A percentile compares a stretch with the other conserved stretches of the same genome.
phyloP scores from a whole-genome alignment of 306 rosid genomes.

The Echinosophora koreensis region DNA sequence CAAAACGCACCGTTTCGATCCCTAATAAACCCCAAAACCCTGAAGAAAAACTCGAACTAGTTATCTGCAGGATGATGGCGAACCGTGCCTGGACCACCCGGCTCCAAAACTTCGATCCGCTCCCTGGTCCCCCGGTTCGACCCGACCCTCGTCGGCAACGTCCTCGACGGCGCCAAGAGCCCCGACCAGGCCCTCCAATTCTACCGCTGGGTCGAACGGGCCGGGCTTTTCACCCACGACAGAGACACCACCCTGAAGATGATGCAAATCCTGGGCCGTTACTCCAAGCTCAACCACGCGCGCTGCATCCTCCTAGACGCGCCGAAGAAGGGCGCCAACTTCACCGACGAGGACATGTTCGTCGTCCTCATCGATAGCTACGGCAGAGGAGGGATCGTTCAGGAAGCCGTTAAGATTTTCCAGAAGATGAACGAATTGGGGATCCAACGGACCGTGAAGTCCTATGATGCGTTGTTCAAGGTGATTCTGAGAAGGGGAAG shows the following conservation, averaged over 20 bases:
- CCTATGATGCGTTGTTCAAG: constrained; percentile 81
- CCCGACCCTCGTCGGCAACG: constrained; percentile 72
- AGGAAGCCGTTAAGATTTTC: constrained; percentile 85
- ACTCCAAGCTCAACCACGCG: constrained; percentile 85
- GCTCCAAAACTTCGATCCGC: constrained; percentile 80
- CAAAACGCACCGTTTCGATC: not conserved
- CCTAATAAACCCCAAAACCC: not conserved
- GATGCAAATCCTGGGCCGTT: constrained; percentile 75
- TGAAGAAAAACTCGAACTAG: constrained; percentile 59
- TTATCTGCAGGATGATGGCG: constrained; percentile 76
- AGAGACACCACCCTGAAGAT: constrained; percentile 80
- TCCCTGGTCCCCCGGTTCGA: constrained; percentile 72
- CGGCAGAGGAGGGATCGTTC: constrained; percentile 86
- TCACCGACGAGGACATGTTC: constrained; percentile 72
- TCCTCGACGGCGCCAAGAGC: constrained; percentile 66
- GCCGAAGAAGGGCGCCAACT: constrained; percentile 58
- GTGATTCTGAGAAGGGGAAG: constrained; percentile 77
- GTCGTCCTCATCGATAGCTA: constrained; percentile 75
- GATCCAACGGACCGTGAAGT: constrained; percentile 61
- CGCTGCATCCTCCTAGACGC: constrained; percentile 76
- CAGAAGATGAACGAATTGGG: constrained; percentile 79
- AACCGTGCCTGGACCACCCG: constrained; percentile 97
- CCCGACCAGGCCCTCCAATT: constrained; percentile 84
- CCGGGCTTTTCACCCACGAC: constrained; percentile 73
- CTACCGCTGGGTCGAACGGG: constrained; percentile 91